phyloP scores from a whole-genome alignment of 305 asterid species.

The Plantago coronopus region DNA sequence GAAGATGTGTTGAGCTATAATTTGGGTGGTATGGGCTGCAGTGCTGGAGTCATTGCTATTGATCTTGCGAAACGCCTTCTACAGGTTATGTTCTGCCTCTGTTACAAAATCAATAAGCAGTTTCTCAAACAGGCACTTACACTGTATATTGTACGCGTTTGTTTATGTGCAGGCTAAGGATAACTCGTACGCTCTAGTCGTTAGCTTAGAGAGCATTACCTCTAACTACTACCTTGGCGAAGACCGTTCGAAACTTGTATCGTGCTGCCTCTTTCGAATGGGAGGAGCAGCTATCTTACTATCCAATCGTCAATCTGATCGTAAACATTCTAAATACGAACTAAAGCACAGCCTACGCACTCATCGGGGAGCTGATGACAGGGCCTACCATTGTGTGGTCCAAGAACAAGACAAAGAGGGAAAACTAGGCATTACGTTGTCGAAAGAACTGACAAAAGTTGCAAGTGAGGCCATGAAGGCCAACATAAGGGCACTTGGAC shows the following conservation, averaged over 20 bases:
- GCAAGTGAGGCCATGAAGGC: slow-evolving; percentile 62
- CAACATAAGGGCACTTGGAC: slow-evolving; percentile 58
- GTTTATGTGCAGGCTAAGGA: slow-evolving; percentile 46
- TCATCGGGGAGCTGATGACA: slow-evolving; percentile 60
- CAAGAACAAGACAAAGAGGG: slow-evolving; percentile 47
- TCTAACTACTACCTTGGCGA: slow-evolving; percentile 49
- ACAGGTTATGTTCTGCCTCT: slow-evolving; percentile 32
- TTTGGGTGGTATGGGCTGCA: slow-evolving; percentile 77
- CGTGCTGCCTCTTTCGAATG: slow-evolving; percentile 57
- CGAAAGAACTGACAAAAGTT: slow-evolving; percentile 53
- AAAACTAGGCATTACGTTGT: slow-evolving; percentile 39
- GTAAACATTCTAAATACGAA: slow-evolving; percentile 45
- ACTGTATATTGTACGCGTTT: not conserved
- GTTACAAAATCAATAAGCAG: not conserved
- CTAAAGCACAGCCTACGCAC: slow-evolving; percentile 52
- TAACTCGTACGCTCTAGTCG: slow-evolving; percentile 52
- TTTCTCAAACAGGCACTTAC: not conserved
- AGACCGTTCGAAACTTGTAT: slow-evolving; percentile 49
- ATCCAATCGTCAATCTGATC: slow-evolving; percentile 45
- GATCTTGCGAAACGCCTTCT: slow-evolving; percentile 64
- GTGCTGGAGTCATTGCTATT: slow-evolving; percentile 61
- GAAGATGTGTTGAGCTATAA: slow-evolving; percentile 52
- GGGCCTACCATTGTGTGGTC: slow-evolving; percentile 39
- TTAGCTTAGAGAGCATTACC: slow-evolving; percentile 47
- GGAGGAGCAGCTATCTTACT: slow-evolving; percentile 72